These are phyloP conservation scores for Acaromyces ingoldii DNA, from an alignment of 1,284 basidiomycete species.

Conservation along the genomic window DNA sequence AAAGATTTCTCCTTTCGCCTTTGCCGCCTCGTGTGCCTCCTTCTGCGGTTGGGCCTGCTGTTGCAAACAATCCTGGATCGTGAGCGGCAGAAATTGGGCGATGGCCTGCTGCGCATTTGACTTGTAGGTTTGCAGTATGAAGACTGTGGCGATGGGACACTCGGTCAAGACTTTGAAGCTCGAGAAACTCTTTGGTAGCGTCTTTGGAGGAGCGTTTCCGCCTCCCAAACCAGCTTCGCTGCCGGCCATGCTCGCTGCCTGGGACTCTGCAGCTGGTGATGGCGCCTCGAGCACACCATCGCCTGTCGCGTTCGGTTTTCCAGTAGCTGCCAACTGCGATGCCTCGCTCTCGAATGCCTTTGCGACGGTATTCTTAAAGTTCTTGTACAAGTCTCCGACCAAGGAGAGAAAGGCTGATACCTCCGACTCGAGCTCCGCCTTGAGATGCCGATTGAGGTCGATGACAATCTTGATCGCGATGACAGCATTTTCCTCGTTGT, in stretches of 20 bases:
- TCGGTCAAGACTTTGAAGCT: slow-evolving; percentile 95
- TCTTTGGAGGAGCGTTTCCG: slow-evolving; percentile 17
- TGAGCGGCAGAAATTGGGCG: slow-evolving; percentile 64
- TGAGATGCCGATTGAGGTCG: slow-evolving; percentile 60
- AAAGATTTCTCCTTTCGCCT: slow-evolving; percentile 73
- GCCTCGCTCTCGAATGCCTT: slow-evolving; percentile 61
- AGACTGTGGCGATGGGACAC: slow-evolving; percentile 86
- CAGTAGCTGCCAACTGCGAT: slow-evolving; percentile 10
- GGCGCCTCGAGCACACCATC: slow-evolving; percentile 1
- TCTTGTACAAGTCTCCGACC: slow-evolving; percentile 68
- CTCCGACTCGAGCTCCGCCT: slow-evolving; percentile 64
- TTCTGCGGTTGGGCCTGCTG: slow-evolving; percentile 74
- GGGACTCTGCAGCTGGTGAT: slow-evolving; percentile 12
- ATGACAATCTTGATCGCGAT: slow-evolving; percentile 87
- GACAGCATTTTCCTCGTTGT: slow-evolving; percentile 95
- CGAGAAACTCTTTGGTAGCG: slow-evolving; percentile 36
- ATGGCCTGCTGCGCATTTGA: slow-evolving; percentile 65
- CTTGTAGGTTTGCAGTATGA: slow-evolving; percentile 77
- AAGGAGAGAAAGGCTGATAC: slow-evolving; percentile 75
- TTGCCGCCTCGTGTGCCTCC: slow-evolving; percentile 71
- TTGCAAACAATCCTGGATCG: slow-evolving; percentile 47
- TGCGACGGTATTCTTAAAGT: slow-evolving; percentile 69
- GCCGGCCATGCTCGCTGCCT: slow-evolving; percentile 12
- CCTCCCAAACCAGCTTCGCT: slow-evolving; percentile 6
- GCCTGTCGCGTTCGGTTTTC: not conserved